Base-by-base conservation (phyloP, 352 stramenopile species). In the Phytopythium delawarense region DNA sequence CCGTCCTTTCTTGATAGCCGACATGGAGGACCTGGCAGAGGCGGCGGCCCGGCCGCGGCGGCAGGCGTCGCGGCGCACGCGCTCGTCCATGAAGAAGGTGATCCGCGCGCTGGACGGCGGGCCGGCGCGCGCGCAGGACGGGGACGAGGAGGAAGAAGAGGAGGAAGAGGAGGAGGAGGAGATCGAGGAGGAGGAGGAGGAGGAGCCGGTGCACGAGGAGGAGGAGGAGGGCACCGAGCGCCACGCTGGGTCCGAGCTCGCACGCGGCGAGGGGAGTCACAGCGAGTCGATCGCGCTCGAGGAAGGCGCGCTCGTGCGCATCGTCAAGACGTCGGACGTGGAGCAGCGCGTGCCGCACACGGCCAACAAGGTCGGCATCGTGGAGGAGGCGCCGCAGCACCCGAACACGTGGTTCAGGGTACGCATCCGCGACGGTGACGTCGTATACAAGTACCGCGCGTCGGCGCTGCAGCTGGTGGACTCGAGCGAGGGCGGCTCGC, bases 361-460 rank as follows among this genome's bases (percentile, higher is more conserved):
- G 9, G 69, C 87, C 8, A 65, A 79, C 65, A 93, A 95, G 71
- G 65, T 95, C 28, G 87, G 87, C 21, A 66, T 92, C 21, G 84
- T 95, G 34, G 84, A 93, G 58, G 87, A 95, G 39, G 78, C 88
- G 0, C 87, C 87, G 39, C 79, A 83, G 59, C 87, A 95, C 63
- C 87, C 87, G 11, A 95, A 93, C 53, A 95, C 87, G 62, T 95
- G 87, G 87, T 92, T 91, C 61, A 89, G 84, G 61, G 87, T 95
- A 62, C 78, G 87, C 7, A 92, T 95, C 37, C 75, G 78, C 20
- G 82, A 93, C 48, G 82, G 82, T 37, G 84, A 95, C 28, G 84
- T 95, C n/a, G 81, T 92, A 61, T 93, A 93, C 73, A 95, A 92
- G 67, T 95, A 94, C 68, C 76, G 87, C 8, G 79, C 84, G 54